Base-by-base conservation (phyloP, 2,329 filamentous ascomycete genomes). In the Orbilia oligospora region DNA sequence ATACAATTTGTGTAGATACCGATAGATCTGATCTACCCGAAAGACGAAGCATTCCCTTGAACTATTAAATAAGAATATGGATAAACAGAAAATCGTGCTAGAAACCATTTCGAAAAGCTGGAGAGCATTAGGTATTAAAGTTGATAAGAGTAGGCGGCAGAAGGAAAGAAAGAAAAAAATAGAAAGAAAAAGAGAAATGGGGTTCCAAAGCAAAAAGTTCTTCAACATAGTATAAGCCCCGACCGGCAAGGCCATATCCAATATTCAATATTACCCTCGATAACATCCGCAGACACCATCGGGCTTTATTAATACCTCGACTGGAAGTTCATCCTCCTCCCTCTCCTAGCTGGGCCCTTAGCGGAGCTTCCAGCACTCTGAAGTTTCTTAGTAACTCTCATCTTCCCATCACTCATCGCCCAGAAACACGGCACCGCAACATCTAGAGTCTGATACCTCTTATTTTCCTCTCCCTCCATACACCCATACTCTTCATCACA, bases 361-460 rank as follows among this genome's bases (percentile, higher is more conserved):
- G 2, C n/a, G 6, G n/a, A 20, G 5, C n/a, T n/a, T 5, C n/a
- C 53, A 22, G 56, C 22, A 44, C 33, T 44, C 56, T 61, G 56
- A 9, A 61, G 20, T 20, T 61, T 61, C 56, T 18, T 61, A 10
- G 56, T 61, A 44, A 61, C 56, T 20, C 56, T 61, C 8, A 61
- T 38, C 18, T 61, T 61, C 10, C 56, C 56, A 6, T 61, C 20
- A 10, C 36, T 61, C 36, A 61, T 44, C 16, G 33, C 33, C 56
- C 56, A 61, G n/a, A 61, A 61, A 18, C 56, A 61, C 18, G 56
- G 56, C 5, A 6, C 2, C 14, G 18, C 10, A 27, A 61, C 56
- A 44, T 61, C 56, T 6, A 61, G 9, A 24, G 36, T 27, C 20
- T 44, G 56, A n/a, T 61, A 61, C 6, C 3, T 27, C 33, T 61